A percentile compares a stretch with the other conserved stretches of the same genome.
Evolutionary conservation across 2,329 filamentous ascomycete species (phyloP).

Genomic region (Emergomyces orientalis): DNA sequence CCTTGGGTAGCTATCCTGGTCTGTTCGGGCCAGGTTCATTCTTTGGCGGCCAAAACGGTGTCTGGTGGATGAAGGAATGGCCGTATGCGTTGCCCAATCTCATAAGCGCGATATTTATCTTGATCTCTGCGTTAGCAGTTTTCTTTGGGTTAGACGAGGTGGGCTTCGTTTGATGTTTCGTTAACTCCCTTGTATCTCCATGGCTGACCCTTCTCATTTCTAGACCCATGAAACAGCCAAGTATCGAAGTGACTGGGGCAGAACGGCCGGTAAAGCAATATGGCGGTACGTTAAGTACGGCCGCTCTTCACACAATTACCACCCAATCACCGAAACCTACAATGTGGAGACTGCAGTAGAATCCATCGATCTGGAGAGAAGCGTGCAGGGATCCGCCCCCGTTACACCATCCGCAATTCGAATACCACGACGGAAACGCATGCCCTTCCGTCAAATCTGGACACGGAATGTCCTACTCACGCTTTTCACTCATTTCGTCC

Average conservation of each 20-base stretch:
- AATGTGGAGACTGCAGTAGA: slow-evolving; percentile 20
- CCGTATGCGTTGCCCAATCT: slow-evolving; percentile 64
- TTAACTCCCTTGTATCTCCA: background rate
- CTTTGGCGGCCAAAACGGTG: slow-evolving; percentile 49
- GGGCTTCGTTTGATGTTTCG: slow-evolving; percentile 12
- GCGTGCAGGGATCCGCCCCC: slow-evolving; percentile 20
- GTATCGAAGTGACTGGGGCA: slow-evolving; percentile 35
- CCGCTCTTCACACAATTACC: slow-evolving; percentile 25
- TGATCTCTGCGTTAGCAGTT: slow-evolving; percentile 46
- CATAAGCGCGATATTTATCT: slow-evolving; percentile 53
- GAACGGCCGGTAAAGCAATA: slow-evolving; percentile 31
- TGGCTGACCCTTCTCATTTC: background rate
- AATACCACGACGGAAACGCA: slow-evolving; percentile 28
- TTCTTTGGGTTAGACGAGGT: slow-evolving; percentile 60
- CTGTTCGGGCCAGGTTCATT: slow-evolving; percentile 53
- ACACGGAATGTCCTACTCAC: slow-evolving; percentile 47
- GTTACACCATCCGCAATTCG: slow-evolving; percentile 21
- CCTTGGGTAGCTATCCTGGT: slow-evolving; percentile 50
- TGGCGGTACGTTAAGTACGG: slow-evolving; percentile 21
- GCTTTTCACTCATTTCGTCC: slow-evolving; percentile 55
- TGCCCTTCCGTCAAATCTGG: slow-evolving; percentile 44
- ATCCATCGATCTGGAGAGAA: slow-evolving; percentile 27
- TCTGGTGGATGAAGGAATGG: slow-evolving; percentile 55
- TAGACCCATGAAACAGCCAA: slow-evolving; percentile 33
- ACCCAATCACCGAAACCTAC: slow-evolving; percentile 23